Percentiles rank a stretch among this genome's conserved stretches.
These are phyloP conservation scores for Euryodendron excelsum DNA, from an alignment of 148 eudicot genomes.

Conservation along the genomic window DNA sequence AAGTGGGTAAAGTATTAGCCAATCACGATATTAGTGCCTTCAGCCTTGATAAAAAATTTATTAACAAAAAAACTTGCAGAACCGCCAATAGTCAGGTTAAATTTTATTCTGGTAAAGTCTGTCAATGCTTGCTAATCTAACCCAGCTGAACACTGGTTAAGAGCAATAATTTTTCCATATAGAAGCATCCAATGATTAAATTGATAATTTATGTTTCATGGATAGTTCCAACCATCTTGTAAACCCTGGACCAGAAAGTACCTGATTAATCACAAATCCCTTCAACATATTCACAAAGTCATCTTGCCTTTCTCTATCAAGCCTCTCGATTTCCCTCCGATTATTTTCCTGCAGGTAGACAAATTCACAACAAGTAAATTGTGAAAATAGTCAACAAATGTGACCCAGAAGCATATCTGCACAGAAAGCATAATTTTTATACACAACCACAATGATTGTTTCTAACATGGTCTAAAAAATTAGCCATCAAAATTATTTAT, in stretches of 20 bases:
- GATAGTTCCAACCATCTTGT: conserved; percentile 4
- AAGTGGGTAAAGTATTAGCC: too few species aligned
- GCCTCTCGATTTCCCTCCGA: conserved; percentile 66
- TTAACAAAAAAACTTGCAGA: too few species aligned
- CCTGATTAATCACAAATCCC: conserved; percentile 92
- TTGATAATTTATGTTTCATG: background rate
- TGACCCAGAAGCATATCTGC: background rate
- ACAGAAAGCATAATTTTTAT: background rate
- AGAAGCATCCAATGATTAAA: background rate
- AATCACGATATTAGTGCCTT: too few species aligned
- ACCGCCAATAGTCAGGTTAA: background rate
- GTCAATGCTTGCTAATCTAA: background rate
- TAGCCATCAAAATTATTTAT: background rate
- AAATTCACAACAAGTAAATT: conserved; percentile 6
- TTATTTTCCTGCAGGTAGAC: conserved; percentile 76
- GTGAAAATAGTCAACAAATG: conserved; percentile 8
- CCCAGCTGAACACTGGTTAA: background rate
- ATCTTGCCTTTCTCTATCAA: conserved; percentile 63
- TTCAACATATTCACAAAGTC: conserved; percentile 85
- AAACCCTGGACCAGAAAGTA: conserved; percentile 25
- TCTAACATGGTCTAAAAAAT: background rate
- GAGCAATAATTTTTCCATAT: background rate
- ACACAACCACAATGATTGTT: background rate
- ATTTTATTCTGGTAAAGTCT: background rate
- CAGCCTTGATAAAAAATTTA: too few species aligned